phyloP scores from a whole-genome alignment of 164 flowering plant species.

The Chloranthus sessilifolius region DNA sequence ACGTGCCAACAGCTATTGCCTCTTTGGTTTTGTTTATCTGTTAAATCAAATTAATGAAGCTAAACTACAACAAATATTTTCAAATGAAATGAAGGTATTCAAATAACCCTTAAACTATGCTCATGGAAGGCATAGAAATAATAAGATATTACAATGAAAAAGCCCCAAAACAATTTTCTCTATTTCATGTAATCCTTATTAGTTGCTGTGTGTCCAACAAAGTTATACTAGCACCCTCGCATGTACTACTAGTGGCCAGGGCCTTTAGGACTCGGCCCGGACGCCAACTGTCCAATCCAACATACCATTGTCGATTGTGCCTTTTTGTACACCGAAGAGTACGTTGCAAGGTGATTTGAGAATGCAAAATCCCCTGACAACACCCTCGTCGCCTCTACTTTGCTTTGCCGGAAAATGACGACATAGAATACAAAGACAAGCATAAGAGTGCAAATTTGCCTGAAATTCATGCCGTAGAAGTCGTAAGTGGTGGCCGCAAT shows the following conservation, averaged over 20 bases:
- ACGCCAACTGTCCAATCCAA: conserved; percentile 12
- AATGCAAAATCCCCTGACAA: conserved; percentile 1
- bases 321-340: conserved; percentile 8
- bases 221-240: no score
- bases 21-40: no score
- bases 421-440: conserved; percentile 2
- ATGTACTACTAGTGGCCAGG: conserved; percentile 12
- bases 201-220: no score
- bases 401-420: background rate
- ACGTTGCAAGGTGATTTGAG: conserved; percentile 2
- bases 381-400: conserved; percentile 11
- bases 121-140: no score
- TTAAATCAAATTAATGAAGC: no score
- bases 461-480: conserved; percentile 1
- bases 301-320: conserved; percentile 3
- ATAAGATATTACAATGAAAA: no score
- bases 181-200: no score
- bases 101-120: no score
- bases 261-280: conserved; percentile 17
- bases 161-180: no score
- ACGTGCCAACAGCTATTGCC: no score
- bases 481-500: background rate
- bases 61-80: no score
- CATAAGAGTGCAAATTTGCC: conserved; percentile 1
- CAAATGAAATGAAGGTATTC: no score